Percentiles rank a stretch among this genome's conserved stretches.
phyloP scores from a whole-genome alignment of 495 filamentous ascomycete genomes.

The Aspergillus mulundensis region DNA sequence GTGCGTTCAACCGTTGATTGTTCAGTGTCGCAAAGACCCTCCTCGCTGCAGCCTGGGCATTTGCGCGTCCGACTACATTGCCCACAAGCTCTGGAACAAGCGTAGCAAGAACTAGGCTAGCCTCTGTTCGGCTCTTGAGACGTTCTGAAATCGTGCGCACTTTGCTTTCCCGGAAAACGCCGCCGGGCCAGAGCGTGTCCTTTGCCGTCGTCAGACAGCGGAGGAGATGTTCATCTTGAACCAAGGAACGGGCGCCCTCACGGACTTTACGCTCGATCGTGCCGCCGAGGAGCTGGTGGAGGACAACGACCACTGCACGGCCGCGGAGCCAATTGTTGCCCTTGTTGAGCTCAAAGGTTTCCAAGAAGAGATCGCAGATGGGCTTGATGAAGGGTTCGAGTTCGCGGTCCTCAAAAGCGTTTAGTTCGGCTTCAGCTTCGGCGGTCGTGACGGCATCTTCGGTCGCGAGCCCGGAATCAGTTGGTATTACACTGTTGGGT shows the following conservation, averaged over 20 bases:
- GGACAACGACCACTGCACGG: slow-evolving; percentile 82
- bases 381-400: slow-evolving; percentile 96
- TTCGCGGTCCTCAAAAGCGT: slow-evolving; percentile 86
- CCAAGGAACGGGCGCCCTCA: slow-evolving; percentile 64
- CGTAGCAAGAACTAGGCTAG: slow-evolving; percentile 73
- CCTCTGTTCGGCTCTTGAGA: slow-evolving; percentile 63
- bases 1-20: slow-evolving; percentile 64
- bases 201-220: slow-evolving; percentile 67
- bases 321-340: slow-evolving; percentile 94
- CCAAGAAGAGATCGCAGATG: slow-evolving; percentile 95
- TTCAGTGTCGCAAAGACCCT: slow-evolving; percentile 80
- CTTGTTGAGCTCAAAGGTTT: slow-evolving; percentile 89
- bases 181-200: slow-evolving; percentile 77
- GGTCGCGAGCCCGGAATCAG: slow-evolving; percentile 39
- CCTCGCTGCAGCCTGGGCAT: slow-evolving; percentile 78
- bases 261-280: slow-evolving; percentile 92
- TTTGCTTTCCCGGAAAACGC: slow-evolving; percentile 50
- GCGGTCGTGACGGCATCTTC: slow-evolving; percentile 66
- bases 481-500: slow-evolving; percentile 22
- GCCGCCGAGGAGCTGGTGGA: slow-evolving; percentile 69
- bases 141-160: slow-evolving; percentile 62
- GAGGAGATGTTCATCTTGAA: slow-evolving; percentile 74
- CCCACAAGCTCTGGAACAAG: slow-evolving; percentile 77
- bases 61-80: slow-evolving; percentile 77
- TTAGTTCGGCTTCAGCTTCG: slow-evolving; percentile 92